Evolutionary conservation across 441 rosid species (phyloP).

Genomic region (Populus hybrid): DNA sequence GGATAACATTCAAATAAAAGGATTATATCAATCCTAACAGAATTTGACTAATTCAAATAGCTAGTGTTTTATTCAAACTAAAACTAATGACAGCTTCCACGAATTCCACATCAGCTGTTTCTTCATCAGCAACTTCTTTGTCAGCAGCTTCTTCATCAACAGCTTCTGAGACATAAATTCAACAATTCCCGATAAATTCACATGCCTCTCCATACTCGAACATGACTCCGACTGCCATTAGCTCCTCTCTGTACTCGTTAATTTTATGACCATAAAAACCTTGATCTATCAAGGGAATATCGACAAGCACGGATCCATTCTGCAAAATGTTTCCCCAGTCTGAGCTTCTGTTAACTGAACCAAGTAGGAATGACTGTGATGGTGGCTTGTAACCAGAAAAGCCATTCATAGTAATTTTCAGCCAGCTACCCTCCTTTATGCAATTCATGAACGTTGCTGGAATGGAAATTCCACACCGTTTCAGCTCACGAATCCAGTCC

Average conservation of each 20-base stretch:
- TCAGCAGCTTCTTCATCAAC: too few relatives aligned
- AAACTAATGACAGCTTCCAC: too few relatives aligned
- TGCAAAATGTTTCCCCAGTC: conserved; percentile 8
- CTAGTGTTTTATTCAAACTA: too few relatives aligned
- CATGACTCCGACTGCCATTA: conserved; percentile 55
- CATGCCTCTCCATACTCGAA: conserved; percentile 53
- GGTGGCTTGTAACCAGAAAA: conserved; percentile 46
- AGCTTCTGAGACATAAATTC: too few relatives aligned
- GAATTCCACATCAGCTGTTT: too few relatives aligned
- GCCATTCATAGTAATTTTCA: conserved; percentile 47
- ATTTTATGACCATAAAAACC: conserved; percentile 48
- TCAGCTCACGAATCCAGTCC: conserved; percentile 46
- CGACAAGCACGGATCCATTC: conserved; percentile 46
- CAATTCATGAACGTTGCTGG: conserved; percentile 41
- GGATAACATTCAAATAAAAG: too few relatives aligned
- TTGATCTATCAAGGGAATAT: conserved; percentile 58
- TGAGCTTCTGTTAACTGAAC: conserved; percentile 20
- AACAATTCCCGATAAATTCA: conserved; percentile 40
- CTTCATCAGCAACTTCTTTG: too few relatives aligned
- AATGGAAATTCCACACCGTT: conserved; percentile 8
- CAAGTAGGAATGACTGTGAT: conserved; percentile 49
- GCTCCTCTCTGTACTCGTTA: conserved; percentile 32
- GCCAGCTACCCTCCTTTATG: conserved; percentile 57
- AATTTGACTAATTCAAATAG: too few relatives aligned
- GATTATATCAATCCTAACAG: too few relatives aligned